Evolutionary conservation across 2,329 filamentous ascomycete genomes (phyloP), one percentile per base, ranked within the genome.

Genomic region (Daldinia eschscholtzii): DNA sequence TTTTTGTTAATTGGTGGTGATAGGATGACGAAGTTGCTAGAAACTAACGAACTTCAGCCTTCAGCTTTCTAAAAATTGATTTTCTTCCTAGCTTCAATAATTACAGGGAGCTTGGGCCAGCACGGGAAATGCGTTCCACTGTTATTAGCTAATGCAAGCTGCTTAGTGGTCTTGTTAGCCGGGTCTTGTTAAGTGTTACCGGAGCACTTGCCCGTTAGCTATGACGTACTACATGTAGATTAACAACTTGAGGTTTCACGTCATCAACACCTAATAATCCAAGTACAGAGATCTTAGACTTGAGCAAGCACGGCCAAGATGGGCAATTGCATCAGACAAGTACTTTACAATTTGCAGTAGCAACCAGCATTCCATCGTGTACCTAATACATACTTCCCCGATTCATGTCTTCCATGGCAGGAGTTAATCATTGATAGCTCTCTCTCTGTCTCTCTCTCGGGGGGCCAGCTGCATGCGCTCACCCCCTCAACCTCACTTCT

Each of bases 141-240:
- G 57, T 64, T 55, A 65, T 66, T 61, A 58, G 44, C 37, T 64
- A 61, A 63, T 63, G 39, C 39, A 59, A 42, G 39, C 52, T 55
- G 10, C n/a, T 20, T 53, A 33, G 12, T 57, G 28, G 53, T 30
- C 33, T 37, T 33, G 37, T 33, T 46, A 57, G 52, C n/a, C n/a
- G 30, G 30, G 18, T 56, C n/a, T 56, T 20, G 33, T 56, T 56
- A 56, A 56, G 26, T 26, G 20, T 23, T 20, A 4, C 33, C 28
- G 52, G 30, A 56, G 61, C 39, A 52, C 23, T 56, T 62, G 42
- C 10, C 50, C 48, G 55, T 61, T 33, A 59, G 46, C 37, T 65
- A 71, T 71, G 70, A 71, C 70, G 70, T 65, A 71, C 41, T 70
- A 35, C 33, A 35, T 35, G 33, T 35, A 59, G 57, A 71, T 61